Conservation (phyloP, 176 grass and related monocot genomes). For the Tillandsia fasciculata region DNA sequence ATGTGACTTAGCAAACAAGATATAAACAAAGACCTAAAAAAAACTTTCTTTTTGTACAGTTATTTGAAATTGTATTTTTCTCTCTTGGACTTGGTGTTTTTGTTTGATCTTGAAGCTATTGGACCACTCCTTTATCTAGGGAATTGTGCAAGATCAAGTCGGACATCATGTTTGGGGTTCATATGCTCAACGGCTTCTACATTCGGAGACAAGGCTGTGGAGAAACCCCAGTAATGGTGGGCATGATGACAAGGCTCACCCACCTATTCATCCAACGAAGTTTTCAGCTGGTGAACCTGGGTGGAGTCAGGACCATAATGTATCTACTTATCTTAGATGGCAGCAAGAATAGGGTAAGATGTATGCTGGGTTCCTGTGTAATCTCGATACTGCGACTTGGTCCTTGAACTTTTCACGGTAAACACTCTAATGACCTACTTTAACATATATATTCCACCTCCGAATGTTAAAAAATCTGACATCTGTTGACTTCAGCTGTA, state of each 20-base stretch:
- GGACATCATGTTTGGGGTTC: constrained; percentile 67
- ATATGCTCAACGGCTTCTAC: constrained; percentile 70
- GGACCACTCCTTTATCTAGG: constrained; percentile 30
- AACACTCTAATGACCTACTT: too few species aligned
- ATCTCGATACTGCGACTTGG: too few species aligned
- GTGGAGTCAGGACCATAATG: constrained; percentile 59
- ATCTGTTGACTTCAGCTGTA: too few species aligned
- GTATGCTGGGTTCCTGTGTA: too few species aligned
- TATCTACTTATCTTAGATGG: constrained; percentile 25
- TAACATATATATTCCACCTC: too few species aligned
- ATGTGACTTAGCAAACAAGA: constrained; percentile 5
- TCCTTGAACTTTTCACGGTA: too few species aligned
- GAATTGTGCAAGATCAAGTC: constrained; percentile 60
- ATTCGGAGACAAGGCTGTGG: constrained; percentile 80
- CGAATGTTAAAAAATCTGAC: too few species aligned
- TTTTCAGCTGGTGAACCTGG: constrained; percentile 50
- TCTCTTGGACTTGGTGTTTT: neutral
- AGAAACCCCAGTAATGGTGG: constrained; percentile 89
- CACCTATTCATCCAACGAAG: constrained; percentile 94
- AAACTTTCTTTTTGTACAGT: constrained; percentile 1
- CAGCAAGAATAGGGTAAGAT: constrained; percentile 7
- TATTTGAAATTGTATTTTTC: neutral
- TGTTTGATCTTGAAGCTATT: constrained; percentile 4
- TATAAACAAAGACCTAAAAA: neutral
- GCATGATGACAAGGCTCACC: constrained; percentile 95